These are phyloP conservation scores for Thinopyrum elongatum DNA, from an alignment of 176 grass and related monocot species.

Conservation along the genomic window DNA sequence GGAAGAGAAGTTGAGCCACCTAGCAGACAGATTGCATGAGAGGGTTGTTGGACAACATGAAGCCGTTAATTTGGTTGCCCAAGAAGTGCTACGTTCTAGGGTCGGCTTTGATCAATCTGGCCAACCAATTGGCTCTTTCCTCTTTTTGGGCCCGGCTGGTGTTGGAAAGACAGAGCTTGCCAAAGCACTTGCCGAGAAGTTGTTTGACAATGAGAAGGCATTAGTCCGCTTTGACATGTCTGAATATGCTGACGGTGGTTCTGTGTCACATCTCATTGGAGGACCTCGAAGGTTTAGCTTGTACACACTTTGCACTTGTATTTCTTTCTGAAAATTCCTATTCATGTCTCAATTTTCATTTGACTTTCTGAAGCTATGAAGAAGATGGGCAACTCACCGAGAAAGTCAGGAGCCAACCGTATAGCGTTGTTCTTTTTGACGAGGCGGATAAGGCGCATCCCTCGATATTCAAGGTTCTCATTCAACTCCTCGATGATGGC, in stretches of 20 bases:
- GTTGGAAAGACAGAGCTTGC: conserved; percentile 55
- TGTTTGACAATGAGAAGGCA: conserved; percentile 12
- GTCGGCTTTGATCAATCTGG: no score
- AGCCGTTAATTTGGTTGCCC: no score
- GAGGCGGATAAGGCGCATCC: neutral
- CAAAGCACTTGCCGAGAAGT: conserved; percentile 36
- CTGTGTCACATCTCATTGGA: conserved; percentile 25
- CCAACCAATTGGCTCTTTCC: neutral
- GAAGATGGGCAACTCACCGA: neutral
- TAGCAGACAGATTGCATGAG: no score
- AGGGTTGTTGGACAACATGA: no score
- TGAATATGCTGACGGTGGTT: neutral
- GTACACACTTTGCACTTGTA: neutral
- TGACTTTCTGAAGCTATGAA: neutral
- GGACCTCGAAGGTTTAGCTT: conserved; percentile 24
- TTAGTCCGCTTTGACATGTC: conserved; percentile 42
- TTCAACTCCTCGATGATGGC: neutral
- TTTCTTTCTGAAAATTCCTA: neutral
- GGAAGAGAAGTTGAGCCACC: no score
- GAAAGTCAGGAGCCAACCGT: neutral
- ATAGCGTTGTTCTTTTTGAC: neutral
- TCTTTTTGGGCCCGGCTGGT: conserved; percentile 40
- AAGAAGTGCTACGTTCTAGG: no score
- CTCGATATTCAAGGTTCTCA: neutral
- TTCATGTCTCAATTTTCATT: neutral